Evolutionary conservation across 805 yeast genomes (phyloP).

Genomic region (Candida verbasci): DNA sequence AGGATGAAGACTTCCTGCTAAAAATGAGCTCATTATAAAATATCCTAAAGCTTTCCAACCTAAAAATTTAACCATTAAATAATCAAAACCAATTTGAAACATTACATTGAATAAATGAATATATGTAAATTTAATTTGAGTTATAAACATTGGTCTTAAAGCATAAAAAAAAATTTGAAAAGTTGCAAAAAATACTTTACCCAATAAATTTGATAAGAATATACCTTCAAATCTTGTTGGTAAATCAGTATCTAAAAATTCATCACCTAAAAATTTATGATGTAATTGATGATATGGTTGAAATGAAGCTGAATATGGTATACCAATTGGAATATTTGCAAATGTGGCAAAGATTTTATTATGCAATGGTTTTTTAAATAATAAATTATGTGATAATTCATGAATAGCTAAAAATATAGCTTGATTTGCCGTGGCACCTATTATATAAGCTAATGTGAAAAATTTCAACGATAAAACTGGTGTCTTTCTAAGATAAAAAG

Average conservation of each 20-base stretch:
- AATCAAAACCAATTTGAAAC: conserved; percentile 58
- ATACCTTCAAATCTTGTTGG: conserved; percentile 80
- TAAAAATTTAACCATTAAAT: conserved; percentile 52
- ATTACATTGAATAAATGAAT: conserved; percentile 68
- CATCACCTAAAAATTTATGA: conserved; percentile 87
- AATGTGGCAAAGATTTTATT: conserved; percentile 75
- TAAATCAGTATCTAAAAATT: conserved; percentile 76
- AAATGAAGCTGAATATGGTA: conserved; percentile 85
- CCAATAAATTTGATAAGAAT: conserved; percentile 68
- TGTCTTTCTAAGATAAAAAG: conserved; percentile 57
- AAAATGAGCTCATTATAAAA: conserved; percentile 69
- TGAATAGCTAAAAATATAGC: conserved; percentile 84
- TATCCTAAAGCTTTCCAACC: conserved; percentile 64
- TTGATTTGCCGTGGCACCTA: conserved; percentile 86
- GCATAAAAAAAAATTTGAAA: conserved; percentile 90
- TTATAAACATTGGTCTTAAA: conserved; percentile 81
- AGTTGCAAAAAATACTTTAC: conserved; percentile 87
- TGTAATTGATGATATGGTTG: conserved; percentile 90
- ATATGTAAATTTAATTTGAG: conserved; percentile 67
- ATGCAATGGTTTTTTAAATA: conserved; percentile 72
- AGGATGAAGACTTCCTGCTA: conserved; percentile 91
- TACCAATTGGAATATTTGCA: conserved; percentile 81
- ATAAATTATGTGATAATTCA: conserved; percentile 80
- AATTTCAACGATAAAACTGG: conserved; percentile 51
- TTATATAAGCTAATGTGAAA: conserved; percentile 60